Evolutionary conservation across 805 yeast species (phyloP).

Genomic region (Lipomyces yamanashiensis): DNA sequence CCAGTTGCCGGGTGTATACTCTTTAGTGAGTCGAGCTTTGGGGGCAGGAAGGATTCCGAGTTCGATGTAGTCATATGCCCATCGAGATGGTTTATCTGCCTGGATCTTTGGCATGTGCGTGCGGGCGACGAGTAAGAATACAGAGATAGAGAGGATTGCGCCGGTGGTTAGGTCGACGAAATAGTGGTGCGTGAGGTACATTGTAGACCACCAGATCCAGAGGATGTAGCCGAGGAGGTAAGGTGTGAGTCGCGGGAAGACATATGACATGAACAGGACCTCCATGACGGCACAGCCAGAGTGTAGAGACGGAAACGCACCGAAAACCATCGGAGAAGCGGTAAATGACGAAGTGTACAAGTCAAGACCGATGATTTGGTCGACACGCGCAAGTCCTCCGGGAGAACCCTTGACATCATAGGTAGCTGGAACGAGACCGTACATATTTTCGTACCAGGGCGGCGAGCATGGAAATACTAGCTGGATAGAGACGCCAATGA

Average conservation of each 20-base stretch:
- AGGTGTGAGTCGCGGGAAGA: conserved; percentile 73
- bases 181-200: conserved; percentile 97
- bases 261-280: conserved; percentile 79
- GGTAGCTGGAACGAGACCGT: conserved; percentile 88
- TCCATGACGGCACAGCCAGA: conserved; percentile 95
- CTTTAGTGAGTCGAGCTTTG: conserved; percentile 32
- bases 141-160: conserved; percentile 73
- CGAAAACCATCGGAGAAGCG: conserved; percentile 91
- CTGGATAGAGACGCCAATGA: conserved; percentile 82
- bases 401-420: conserved; percentile 93
- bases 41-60: conserved; percentile 29
- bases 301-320: conserved; percentile 85
- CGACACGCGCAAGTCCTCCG: conserved; percentile 92
- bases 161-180: conserved; percentile 95
- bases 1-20: conserved; percentile 32
- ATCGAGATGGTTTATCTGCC: conserved; percentile 48
- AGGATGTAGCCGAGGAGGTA: conserved; percentile 74
- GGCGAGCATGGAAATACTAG: conserved; percentile 91
- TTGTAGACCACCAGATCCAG: conserved; percentile 98
- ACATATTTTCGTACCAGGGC: conserved; percentile 84
- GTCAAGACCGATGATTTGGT: conserved; percentile 73
- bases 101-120: conserved; percentile 60
- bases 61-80: conserved; percentile 51
- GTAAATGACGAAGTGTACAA: conserved; percentile 80
- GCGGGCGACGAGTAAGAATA: conserved; percentile 71